Base-by-base conservation (phyloP, 441 rosid genomes). In the Aquilaria agallochum region DNA sequence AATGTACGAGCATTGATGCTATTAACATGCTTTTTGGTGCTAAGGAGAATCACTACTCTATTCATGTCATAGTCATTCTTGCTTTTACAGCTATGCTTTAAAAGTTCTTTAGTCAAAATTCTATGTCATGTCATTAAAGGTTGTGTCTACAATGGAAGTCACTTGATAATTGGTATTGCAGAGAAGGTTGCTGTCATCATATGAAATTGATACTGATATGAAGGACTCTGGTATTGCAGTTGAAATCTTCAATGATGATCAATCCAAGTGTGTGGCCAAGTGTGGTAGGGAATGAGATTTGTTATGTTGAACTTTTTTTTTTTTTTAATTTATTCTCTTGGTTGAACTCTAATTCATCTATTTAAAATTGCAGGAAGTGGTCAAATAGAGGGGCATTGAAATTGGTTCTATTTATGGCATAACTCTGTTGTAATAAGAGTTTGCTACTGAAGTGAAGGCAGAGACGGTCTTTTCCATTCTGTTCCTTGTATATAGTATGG, bases 121-220 rank as follows among this genome's bases (percentile, higher is more conserved):
- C 5, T 5, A 4, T 40, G 1, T 40, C 9, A 10, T 40, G 9
- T 10, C 45, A 40, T 8, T 40, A 40, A 40, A 40, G 45, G 2
- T 40, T 40, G 2, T 40, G 9, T 20, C 0, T 40, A 10, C 45
- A 5, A 7, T 7, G 45, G 45, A 40, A 40, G 45, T 40, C 45
- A 40, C 45, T 10, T 40, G 45, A 10, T 40, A 40, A 40, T 47
- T 57, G 48, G 64, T 71, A 60, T 60, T 65, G 76, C 91, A 93
- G 98, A 86, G 98, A 78, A 84, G 59, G 80, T 75, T 88, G 74
- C 96, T 93, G 9, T 82, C 96, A 14, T 81, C 90, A 4, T 79
- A 78, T 54, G 96, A 86, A 57, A 83, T 80, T 4, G 82, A 85
- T 42, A 50, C 71, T 13, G 85, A 82, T 58, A 57, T 67, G 57